phyloP scores from a whole-genome alignment of 805 yeast genomes.

The Yueomyces sp. region DNA sequence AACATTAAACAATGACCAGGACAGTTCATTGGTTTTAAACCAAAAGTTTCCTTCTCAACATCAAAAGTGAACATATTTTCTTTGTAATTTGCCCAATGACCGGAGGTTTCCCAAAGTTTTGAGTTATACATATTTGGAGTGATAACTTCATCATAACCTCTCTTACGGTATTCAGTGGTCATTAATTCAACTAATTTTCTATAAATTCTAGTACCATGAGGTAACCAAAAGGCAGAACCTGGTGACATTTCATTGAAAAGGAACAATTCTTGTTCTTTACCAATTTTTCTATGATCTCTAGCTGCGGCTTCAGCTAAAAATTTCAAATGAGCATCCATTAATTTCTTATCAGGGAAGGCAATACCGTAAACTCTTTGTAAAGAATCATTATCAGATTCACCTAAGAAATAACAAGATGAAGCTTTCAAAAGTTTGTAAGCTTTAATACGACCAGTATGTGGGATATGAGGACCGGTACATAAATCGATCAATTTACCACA shows the following conservation, averaged over 20 bases:
- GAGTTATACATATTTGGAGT: constrained; percentile 98
- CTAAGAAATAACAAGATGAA: constrained; percentile 91
- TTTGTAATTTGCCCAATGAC: constrained; percentile 96
- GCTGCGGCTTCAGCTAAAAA: constrained; percentile 91
- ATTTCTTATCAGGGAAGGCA: constrained; percentile 95
- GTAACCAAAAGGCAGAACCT: constrained; percentile 97
- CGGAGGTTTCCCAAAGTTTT: constrained; percentile 96
- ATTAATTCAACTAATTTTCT: constrained; percentile 70
- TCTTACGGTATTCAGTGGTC: constrained; percentile 72
- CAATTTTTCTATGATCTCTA: constrained; percentile 94
- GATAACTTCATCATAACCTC: constrained; percentile 97
- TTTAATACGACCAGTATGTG: constrained; percentile 94
- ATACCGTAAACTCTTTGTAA: constrained; percentile 96
- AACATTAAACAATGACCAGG: constrained; percentile 90
- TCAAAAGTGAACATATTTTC: constrained; percentile 96
- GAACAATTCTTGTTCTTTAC: constrained; percentile 91
- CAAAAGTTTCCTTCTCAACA: constrained; percentile 90
- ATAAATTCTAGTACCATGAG: constrained; percentile 97
- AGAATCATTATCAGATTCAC: constrained; percentile 86
- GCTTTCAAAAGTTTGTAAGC: constrained; percentile 88
- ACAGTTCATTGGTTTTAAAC: constrained; percentile 93
- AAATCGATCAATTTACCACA: constrained; percentile 95
- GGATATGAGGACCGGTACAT: constrained; percentile 96
- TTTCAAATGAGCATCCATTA: constrained; percentile 87
- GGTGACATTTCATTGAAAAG: constrained; percentile 95